A percentile compares a stretch with the other conserved stretches of the same genome.
Conservation (phyloP, 208 protist species). For the Leishmania martiniquensis region DNA sequence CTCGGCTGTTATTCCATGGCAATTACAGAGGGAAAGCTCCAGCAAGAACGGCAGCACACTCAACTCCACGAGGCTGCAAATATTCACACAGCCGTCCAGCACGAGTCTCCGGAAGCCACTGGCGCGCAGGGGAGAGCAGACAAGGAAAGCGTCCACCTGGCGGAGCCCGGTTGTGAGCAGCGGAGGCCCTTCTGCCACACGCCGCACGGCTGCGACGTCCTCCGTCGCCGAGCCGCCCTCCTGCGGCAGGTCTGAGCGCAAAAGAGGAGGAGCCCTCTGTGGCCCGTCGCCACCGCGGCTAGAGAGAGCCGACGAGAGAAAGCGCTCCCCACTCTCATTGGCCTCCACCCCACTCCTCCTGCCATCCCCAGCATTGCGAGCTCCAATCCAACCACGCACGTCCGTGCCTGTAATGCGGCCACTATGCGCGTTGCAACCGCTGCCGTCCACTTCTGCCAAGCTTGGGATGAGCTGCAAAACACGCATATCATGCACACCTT, state of each 20-base stretch:
- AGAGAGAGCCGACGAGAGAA: not conserved
- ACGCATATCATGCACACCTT: slow-evolving; percentile 18
- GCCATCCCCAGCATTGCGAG: not conserved
- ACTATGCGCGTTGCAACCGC: slow-evolving; percentile 20
- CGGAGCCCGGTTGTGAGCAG: not conserved
- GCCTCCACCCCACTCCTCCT: not conserved
- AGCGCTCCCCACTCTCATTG: not conserved
- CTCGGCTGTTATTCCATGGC: slow-evolving; percentile 9
- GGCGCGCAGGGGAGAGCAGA: not conserved
- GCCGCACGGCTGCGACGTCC: not conserved
- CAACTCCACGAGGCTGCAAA: slow-evolving; percentile 2
- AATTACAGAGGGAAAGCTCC: slow-evolving; percentile 17
- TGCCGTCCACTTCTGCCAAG: slow-evolving; percentile 13
- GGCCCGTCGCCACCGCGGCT: not conserved
- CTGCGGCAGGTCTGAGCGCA: not conserved
- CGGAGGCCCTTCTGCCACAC: not conserved
- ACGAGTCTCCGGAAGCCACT: not conserved
- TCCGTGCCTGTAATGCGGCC: slow-evolving; percentile 2
- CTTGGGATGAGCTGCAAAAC: not conserved
- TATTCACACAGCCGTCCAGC: slow-evolving; percentile 26
- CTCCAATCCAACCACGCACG: not conserved
- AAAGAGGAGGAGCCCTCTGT: not conserved
- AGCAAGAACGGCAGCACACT: slow-evolving; percentile 2
- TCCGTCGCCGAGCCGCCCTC: not conserved
- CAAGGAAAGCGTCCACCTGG: not conserved